Percentiles rank a stretch among this genome's conserved stretches.
Conservation (phyloP, 768 basidiomycete species). For the Podaxis sp. region DNA sequence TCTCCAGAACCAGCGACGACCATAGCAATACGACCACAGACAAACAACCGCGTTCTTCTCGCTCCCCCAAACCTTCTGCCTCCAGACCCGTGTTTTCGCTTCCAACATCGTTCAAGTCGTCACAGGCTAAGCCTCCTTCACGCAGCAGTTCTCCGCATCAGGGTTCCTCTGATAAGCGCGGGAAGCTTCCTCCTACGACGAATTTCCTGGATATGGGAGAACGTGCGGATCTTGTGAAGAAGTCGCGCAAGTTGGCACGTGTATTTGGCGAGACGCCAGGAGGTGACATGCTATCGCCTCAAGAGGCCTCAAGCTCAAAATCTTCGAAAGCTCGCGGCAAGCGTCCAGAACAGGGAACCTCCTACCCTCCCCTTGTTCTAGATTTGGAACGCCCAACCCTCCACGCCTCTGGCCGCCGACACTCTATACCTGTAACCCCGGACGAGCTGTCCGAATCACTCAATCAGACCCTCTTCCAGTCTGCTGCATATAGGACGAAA, state of each 20-base stretch:
- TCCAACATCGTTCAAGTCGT: constrained; percentile 18
- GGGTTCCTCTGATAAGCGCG: constrained; percentile 12
- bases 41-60: constrained; percentile 25
- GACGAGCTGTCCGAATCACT: constrained; percentile 28
- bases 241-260: constrained; percentile 74
- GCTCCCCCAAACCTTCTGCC: constrained; percentile 41
- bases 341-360: not conserved
- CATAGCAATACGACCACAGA: constrained; percentile 19
- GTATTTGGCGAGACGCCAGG: constrained; percentile 71
- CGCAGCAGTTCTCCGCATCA: constrained; percentile 14
- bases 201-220: constrained; percentile 62
- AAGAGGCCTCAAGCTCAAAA: constrained; percentile 17
- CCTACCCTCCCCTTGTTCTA: constrained; percentile 17
- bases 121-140: constrained; percentile 18
- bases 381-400: not conserved
- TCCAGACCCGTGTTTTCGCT: constrained; percentile 44
- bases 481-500: constrained; percentile 15
- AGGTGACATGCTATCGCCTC: constrained; percentile 33
- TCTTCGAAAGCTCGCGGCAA: not conserved
- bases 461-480: constrained; percentile 13
- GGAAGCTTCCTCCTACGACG: constrained; percentile 52
- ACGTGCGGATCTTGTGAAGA: constrained; percentile 68
- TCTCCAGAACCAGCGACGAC: constrained; percentile 17
- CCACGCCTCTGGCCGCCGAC: constrained; percentile 29
- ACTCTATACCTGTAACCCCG: constrained; percentile 52